Conservation (phyloP, 768 basidiomycete genomes). For the Obba rivulosa region DNA sequence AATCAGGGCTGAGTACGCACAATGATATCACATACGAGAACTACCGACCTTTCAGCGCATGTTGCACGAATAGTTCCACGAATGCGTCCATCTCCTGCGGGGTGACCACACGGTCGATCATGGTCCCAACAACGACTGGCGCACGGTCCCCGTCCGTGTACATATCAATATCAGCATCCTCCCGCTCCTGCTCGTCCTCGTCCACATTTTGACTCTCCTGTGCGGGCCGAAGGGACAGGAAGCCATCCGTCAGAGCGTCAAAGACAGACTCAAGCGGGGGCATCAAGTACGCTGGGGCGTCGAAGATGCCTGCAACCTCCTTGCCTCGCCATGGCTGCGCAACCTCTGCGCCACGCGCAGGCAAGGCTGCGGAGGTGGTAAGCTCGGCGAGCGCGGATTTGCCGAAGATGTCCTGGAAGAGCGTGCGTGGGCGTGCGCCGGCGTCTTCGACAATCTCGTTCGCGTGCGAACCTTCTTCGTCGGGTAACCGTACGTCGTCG, state of each 20-base stretch:
- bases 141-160: constrained; percentile 12
- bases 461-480: constrained; percentile 39
- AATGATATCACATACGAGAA: not conserved
- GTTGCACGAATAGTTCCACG: constrained; percentile 56
- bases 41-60: constrained; percentile 36
- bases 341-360: constrained; percentile 14
- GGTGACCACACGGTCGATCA: constrained; percentile 35
- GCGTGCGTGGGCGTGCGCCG: constrained; percentile 37
- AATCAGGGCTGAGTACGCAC: not conserved
- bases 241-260: constrained; percentile 50
- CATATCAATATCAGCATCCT: constrained; percentile 28
- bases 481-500: constrained; percentile 39
- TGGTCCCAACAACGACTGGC: constrained; percentile 12
- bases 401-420: constrained; percentile 93
- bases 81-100: constrained; percentile 56
- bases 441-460: constrained; percentile 29
- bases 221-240: constrained; percentile 31
- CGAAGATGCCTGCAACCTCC: constrained; percentile 47
- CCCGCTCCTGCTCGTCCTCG: constrained; percentile 18
- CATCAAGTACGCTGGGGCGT: constrained; percentile 69
- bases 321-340: constrained; percentile 33
- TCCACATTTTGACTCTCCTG: constrained; percentile 13
- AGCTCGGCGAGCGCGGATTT: constrained; percentile 53
- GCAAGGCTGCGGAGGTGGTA: constrained; percentile 13
- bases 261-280: constrained; percentile 73